Percentiles rank a stretch among this genome's conserved stretches.
Evolutionary conservation across 2,329 filamentous ascomycete genomes (phyloP).

Genomic region (Cercospora beticola): DNA sequence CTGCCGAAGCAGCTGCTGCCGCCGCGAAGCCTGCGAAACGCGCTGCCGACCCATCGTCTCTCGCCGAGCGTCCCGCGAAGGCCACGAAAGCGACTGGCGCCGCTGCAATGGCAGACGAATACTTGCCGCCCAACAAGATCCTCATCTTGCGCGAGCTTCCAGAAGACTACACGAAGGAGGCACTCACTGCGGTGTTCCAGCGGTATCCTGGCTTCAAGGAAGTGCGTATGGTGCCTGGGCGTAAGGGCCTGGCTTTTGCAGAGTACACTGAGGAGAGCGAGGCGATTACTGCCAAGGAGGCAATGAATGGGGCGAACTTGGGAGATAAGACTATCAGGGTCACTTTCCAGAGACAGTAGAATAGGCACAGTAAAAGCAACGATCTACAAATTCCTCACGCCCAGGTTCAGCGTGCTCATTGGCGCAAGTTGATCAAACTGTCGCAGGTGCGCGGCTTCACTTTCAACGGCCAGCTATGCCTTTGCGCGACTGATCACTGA

Average conservation of each 20-base stretch:
- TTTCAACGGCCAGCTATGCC: too few species aligned
- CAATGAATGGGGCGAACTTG: conserved; percentile 79
- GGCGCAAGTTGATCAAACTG: too few species aligned
- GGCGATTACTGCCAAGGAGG: conserved; percentile 91
- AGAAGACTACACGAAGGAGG: conserved; percentile 79
- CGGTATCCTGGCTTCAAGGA: conserved; percentile 94
- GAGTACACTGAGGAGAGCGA: conserved; percentile 91
- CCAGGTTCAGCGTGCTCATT: too few species aligned
- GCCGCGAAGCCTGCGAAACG: conserved; percentile 48
- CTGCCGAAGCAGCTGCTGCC: conserved; percentile 73
- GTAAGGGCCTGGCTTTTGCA: conserved; percentile 89
- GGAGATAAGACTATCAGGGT: conserved; percentile 84
- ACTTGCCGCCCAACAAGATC: conserved; percentile 94
- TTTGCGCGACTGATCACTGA: too few species aligned
- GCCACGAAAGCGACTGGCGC: conserved; percentile 66
- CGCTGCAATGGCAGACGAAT: conserved; percentile 90
- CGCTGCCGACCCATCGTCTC: conserved; percentile 53
- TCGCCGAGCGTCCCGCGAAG: conserved; percentile 63
- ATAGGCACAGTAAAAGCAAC: neutral
- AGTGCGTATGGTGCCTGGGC: conserved; percentile 81
- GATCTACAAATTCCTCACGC: too few species aligned
- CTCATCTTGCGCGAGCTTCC: conserved; percentile 92
- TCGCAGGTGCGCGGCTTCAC: too few species aligned
- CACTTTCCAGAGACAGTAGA: conserved; percentile 86
- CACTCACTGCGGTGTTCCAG: conserved; percentile 75